Percentiles rank a stretch among this genome's conserved stretches.
Evolutionary conservation across 2,329 filamentous ascomycete genomes (phyloP).

Genomic region (Talaromyces sp.): DNA sequence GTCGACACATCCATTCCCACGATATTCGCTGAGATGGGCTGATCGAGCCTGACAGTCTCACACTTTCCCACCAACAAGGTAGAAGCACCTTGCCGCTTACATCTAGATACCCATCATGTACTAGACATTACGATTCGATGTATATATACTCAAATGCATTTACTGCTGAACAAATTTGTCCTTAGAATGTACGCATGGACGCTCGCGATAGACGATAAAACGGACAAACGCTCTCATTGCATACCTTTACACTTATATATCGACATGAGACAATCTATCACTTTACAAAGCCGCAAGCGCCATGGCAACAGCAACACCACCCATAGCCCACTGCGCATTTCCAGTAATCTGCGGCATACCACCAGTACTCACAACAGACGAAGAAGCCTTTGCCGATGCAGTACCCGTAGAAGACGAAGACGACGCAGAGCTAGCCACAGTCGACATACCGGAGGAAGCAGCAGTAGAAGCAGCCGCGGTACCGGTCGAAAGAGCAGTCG

Average conservation of each 20-base stretch:
- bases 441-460: neutral
- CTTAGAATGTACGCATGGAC: neutral
- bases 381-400: neutral
- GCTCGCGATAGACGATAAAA: neutral
- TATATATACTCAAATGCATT: neutral
- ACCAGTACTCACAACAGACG: constrained; percentile 15
- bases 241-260: neutral
- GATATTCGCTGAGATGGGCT: too few relatives aligned
- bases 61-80: neutral
- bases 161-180: neutral
- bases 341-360: constrained; percentile 21
- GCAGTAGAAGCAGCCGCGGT: neutral
- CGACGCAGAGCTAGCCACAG: constrained; percentile 7
- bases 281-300: constrained; percentile 19
- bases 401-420: constrained; percentile 13
- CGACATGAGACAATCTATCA: neutral
- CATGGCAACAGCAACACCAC: constrained; percentile 21
- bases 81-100: neutral
- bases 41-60: too few relatives aligned
- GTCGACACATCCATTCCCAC: too few relatives aligned
- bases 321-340: constrained; percentile 19
- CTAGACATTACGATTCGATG: neutral
- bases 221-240: neutral
- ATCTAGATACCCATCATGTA: constrained; percentile 2
- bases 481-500: neutral